Conservation (phyloP, 805 yeast species). For the Yarrowia sp. region DNA sequence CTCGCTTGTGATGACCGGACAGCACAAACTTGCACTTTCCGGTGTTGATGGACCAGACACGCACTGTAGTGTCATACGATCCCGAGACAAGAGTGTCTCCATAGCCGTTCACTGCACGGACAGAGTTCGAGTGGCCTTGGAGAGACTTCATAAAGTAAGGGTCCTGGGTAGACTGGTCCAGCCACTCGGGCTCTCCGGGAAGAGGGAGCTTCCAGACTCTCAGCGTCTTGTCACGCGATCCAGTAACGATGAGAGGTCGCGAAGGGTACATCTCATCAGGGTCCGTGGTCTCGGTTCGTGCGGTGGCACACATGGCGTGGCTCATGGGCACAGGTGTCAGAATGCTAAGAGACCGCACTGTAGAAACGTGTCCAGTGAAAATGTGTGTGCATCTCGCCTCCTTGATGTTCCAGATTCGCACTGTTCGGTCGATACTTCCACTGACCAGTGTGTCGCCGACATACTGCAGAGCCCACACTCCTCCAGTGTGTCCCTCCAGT, state of each 20-base stretch:
- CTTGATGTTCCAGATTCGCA: constrained; percentile 87
- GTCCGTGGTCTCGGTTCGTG: constrained; percentile 58
- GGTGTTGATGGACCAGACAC: constrained; percentile 86
- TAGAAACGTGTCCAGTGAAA: constrained; percentile 86
- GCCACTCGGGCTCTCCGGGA: constrained; percentile 40
- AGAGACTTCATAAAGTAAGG: constrained; percentile 69
- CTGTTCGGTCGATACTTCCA: constrained; percentile 93
- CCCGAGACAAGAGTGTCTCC: constrained; percentile 85
- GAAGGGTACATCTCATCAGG: constrained; percentile 56
- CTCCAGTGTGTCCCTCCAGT: constrained; percentile 89
- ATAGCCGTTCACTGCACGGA: constrained; percentile 81
- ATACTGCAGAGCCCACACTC: constrained; percentile 97
- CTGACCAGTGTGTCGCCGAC: constrained; percentile 76
- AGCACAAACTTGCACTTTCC: constrained; percentile 71
- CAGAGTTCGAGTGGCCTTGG: constrained; percentile 75
- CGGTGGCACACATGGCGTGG: constrained; percentile 40
- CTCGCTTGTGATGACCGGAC: constrained; percentile 81
- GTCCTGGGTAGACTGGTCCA: constrained; percentile 40
- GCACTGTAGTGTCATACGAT: constrained; percentile 81
- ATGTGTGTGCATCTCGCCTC: constrained; percentile 87
- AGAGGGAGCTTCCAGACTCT: constrained; percentile 81
- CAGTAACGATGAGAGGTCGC: constrained; percentile 74
- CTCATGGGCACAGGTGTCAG: constrained; percentile 52
- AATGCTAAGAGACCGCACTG: constrained; percentile 88
- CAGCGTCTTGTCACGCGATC: constrained; percentile 80